A percentile compares a stretch with the other conserved stretches of the same genome.
Evolutionary conservation across 2,329 filamentous ascomycete species (phyloP).

Genomic region (Epicoccum sorghinum): DNA sequence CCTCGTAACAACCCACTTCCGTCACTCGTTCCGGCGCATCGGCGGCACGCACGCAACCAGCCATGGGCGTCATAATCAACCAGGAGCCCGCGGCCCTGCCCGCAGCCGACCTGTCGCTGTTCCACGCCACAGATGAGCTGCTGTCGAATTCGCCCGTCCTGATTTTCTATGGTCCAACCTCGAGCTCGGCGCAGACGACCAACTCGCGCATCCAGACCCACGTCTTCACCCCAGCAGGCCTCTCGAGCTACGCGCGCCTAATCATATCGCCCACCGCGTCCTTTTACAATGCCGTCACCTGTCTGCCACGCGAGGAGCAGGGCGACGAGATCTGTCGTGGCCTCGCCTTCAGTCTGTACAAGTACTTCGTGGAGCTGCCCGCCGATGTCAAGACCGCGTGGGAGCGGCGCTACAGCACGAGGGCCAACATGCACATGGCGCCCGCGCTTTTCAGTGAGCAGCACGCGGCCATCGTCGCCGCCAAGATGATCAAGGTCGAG

Average conservation of each 20-base stretch:
- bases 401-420: conserved; percentile 58
- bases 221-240: conserved; percentile 86
- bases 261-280: conserved; percentile 92
- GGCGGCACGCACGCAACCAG: conserved; percentile 28
- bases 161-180: conserved; percentile 90
- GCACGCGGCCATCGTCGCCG: conserved; percentile 89
- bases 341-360: conserved; percentile 88
- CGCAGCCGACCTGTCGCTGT: conserved; percentile 82
- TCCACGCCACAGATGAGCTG: conserved; percentile 84
- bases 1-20: conserved; percentile 18
- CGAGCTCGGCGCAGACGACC: conserved; percentile 84
- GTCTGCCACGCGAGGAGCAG: conserved; percentile 91
- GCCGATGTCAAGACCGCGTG: conserved; percentile 75
- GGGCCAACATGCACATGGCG: conserved; percentile 65
- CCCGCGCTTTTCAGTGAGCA: conserved; percentile 83
- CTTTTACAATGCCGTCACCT: conserved; percentile 87
- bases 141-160: conserved; percentile 82
- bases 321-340: conserved; percentile 92
- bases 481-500: conserved; percentile 81
- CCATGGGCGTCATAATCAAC: conserved; percentile 79
- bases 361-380: conserved; percentile 90
- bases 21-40: conserved; percentile 41
- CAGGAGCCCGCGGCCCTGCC: conserved; percentile 77
- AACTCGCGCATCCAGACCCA: conserved; percentile 95
- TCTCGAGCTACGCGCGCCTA: conserved; percentile 87